Percentiles rank a stretch among this genome's conserved stretches.
phyloP scores from a whole-genome alignment of 2,329 filamentous ascomycete genomes.

The Penicillium verrucosum region DNA sequence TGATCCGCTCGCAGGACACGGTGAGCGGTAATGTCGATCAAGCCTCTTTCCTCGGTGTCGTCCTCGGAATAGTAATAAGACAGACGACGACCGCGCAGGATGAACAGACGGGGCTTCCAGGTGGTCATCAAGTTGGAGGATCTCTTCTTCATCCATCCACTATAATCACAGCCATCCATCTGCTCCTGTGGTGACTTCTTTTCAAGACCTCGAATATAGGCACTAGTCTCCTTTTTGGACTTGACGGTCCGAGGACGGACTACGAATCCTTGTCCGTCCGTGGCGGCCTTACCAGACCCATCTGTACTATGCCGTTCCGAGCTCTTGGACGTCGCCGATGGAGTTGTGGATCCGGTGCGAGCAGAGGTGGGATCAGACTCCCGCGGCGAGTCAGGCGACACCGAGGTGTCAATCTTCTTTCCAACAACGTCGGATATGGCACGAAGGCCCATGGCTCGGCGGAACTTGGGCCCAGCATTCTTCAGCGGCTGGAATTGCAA shows the following conservation, averaged over 20 bases:
- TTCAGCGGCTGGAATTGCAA: slow-evolving; percentile 49
- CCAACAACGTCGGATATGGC: slow-evolving; percentile 75
- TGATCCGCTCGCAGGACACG: slow-evolving; percentile 93
- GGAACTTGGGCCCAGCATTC: slow-evolving; percentile 59
- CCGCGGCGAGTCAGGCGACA: slow-evolving; percentile 45
- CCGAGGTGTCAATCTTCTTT: slow-evolving; percentile 48
- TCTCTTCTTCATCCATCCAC: slow-evolving; percentile 99
- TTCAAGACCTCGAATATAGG: slow-evolving; percentile 81
- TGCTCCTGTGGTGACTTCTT: slow-evolving; percentile 80
- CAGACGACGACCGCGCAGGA: slow-evolving; percentile 83
- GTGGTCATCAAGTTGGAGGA: slow-evolving; percentile 94
- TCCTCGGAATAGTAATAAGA: slow-evolving; percentile 96
- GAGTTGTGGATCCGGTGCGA: slow-evolving; percentile 70
- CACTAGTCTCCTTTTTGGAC: slow-evolving; percentile 90
- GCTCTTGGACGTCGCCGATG: slow-evolving; percentile 62
- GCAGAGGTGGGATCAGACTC: slow-evolving; percentile 63
- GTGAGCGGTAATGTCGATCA: slow-evolving; percentile 97
- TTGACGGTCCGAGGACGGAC: slow-evolving; percentile 58
- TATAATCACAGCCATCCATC: slow-evolving; percentile 84
- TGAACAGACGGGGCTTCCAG: slow-evolving; percentile 96
- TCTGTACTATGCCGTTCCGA: slow-evolving; percentile 77
- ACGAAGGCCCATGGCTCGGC: slow-evolving; percentile 66
- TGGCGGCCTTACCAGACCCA: slow-evolving; percentile 47
- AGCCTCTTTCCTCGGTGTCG: slow-evolving; percentile 86
- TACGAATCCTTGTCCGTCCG: slow-evolving; percentile 48